Conservation (phyloP, 306 rosid species). For the Casuarina cunninghamiana region DNA sequence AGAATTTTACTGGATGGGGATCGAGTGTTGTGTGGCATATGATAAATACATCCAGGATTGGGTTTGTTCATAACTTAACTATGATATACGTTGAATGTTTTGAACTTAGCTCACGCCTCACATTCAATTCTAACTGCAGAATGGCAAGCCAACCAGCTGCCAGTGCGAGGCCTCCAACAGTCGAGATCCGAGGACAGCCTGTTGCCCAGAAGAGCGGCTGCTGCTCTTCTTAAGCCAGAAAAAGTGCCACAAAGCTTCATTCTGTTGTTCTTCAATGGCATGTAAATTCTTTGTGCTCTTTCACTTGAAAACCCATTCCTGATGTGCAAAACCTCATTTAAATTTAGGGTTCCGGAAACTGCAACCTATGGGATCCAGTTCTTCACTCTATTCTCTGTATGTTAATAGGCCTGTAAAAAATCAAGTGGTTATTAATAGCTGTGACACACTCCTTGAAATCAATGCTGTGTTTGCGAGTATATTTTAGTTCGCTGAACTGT, state of each 20-base stretch:
- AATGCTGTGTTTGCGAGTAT: too few species aligned
- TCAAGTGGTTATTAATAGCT: slow-evolving; percentile 36
- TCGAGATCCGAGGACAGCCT: slow-evolving; percentile 58
- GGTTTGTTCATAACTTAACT: too few species aligned
- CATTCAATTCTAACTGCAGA: slow-evolving; percentile 28
- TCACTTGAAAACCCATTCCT: too few species aligned
- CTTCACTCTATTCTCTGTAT: slow-evolving; percentile 37
- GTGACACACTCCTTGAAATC: not conserved
- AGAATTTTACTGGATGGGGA: too few species aligned
- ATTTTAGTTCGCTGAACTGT: too few species aligned
- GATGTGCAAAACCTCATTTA: not conserved
- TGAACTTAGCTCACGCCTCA: too few species aligned
- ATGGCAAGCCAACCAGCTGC: slow-evolving; percentile 52
- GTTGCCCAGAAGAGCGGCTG: slow-evolving; percentile 55
- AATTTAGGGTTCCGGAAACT: slow-evolving; percentile 35
- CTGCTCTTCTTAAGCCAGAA: slow-evolving; percentile 44
- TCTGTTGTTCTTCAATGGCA: slow-evolving; percentile 25
- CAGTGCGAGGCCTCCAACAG: slow-evolving; percentile 51
- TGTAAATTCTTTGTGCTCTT: slow-evolving; percentile 1
- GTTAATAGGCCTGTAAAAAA: slow-evolving; percentile 40
- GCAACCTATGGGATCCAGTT: slow-evolving; percentile 39
- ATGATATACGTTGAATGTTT: too few species aligned
- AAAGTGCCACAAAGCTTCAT: slow-evolving; percentile 21
- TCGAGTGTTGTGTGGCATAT: too few species aligned
- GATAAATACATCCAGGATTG: too few species aligned